These are phyloP conservation scores for Leucosporidium yakuticum DNA, from an alignment of 768 basidiomycete genomes.

Conservation along the genomic window DNA sequence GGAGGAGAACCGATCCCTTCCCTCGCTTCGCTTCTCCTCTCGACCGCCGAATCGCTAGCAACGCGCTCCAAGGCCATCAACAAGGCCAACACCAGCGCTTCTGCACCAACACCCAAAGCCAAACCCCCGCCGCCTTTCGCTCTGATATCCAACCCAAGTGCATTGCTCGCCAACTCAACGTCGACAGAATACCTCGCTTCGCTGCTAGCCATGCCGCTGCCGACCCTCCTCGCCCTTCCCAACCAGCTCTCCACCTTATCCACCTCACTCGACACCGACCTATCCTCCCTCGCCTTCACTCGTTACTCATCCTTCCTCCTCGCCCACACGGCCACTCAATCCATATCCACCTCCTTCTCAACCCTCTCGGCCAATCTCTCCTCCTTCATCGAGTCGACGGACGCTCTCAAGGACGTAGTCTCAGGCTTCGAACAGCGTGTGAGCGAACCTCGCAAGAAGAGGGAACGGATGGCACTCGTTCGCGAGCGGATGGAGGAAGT, in stretches of 20 bases:
- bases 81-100: not conserved
- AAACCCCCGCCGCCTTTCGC: not conserved
- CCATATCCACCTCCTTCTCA: constrained; percentile 27
- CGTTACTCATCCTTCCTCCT: constrained; percentile 35
- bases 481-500: constrained; percentile 91
- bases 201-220: constrained; percentile 20
- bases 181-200: constrained; percentile 19
- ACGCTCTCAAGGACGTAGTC: constrained; percentile 13
- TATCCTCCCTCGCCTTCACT: constrained; percentile 36
- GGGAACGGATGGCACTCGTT: constrained; percentile 53
- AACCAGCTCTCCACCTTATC: constrained; percentile 17
- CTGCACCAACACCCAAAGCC: not conserved
- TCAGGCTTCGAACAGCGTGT: constrained; percentile 16
- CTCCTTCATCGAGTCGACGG: constrained; percentile 30
- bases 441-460: constrained; percentile 10
- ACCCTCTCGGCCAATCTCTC: constrained; percentile 21
- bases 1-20: constrained; percentile 13
- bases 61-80: constrained; percentile 2
- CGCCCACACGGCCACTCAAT: constrained; percentile 23
- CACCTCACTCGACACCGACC: constrained; percentile 34
- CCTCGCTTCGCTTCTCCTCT: constrained; percentile 25
- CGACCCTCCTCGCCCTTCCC: constrained; percentile 18
- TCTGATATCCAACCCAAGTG: not conserved
- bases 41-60: constrained; percentile 27
- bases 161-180: not conserved